A percentile compares a stretch with the other conserved stretches of the same genome.
Evolutionary conservation across 176 grass and related monocot genomes (phyloP).

Genomic region (Carex parvula): DNA sequence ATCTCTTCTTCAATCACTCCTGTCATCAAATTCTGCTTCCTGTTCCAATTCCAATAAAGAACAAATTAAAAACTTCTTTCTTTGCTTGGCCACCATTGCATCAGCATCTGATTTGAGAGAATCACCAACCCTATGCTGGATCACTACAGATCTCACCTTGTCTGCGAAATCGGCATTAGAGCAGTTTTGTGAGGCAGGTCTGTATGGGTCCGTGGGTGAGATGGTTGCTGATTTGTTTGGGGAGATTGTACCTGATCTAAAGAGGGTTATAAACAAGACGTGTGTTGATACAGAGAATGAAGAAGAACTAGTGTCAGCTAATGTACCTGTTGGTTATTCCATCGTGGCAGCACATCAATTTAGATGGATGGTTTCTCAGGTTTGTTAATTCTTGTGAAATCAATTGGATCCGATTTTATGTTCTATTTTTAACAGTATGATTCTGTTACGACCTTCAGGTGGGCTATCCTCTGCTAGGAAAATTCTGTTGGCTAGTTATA

Average conservation of each 20-base stretch:
- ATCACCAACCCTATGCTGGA: slow-evolving; percentile 63
- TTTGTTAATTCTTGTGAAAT: slow-evolving; percentile 21
- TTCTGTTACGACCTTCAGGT: slow-evolving; percentile 39
- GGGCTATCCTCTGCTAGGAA: slow-evolving; percentile 57
- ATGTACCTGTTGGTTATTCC: slow-evolving; percentile 58
- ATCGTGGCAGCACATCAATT: slow-evolving; percentile 67
- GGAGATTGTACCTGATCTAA: slow-evolving; percentile 48
- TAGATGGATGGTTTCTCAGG: slow-evolving; percentile 81
- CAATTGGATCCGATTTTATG: background rate
- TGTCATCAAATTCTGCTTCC: slow-evolving; percentile 18
- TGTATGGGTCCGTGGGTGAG: slow-evolving; percentile 34
- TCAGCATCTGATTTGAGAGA: slow-evolving; percentile 30
- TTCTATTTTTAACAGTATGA: background rate
- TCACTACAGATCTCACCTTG: slow-evolving; percentile 35
- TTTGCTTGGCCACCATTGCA: slow-evolving; percentile 48
- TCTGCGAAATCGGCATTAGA: slow-evolving; percentile 23
- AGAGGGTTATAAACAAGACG: slow-evolving; percentile 49
- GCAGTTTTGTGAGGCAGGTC: slow-evolving; percentile 33
- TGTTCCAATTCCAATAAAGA: background rate
- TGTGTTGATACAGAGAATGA: slow-evolving; percentile 51
- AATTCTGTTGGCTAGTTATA: slow-evolving; percentile 61
- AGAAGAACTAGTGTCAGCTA: slow-evolving; percentile 36
- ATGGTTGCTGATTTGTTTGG: slow-evolving; percentile 45
- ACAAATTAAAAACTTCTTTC: slow-evolving; percentile 47
- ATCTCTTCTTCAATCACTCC: slow-evolving; percentile 52